phyloP scores from a whole-genome alignment of 2,329 filamentous ascomycete genomes.

The Cladosporium sphaerospermum region DNA sequence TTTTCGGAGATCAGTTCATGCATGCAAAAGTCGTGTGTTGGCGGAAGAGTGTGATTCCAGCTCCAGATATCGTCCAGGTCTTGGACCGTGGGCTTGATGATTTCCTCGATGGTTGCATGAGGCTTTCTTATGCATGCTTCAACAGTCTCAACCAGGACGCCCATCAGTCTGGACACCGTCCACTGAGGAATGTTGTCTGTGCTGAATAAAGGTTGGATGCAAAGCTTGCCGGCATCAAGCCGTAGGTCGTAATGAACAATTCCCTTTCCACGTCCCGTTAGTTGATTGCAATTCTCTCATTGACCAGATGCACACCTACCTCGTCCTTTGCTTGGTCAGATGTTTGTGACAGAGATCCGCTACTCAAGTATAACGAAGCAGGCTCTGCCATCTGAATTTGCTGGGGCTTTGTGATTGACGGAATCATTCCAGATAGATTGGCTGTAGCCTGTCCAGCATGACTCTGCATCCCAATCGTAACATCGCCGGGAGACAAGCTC shows the following conservation, averaged over 20 bases:
- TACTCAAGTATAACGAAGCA: constrained; percentile 11
- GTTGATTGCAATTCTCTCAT: background rate
- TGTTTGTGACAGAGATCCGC: background rate
- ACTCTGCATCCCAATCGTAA: constrained; percentile 31
- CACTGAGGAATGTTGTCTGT: constrained; percentile 11
- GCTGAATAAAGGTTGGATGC: constrained; percentile 9
- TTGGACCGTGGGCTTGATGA: constrained; percentile 1
- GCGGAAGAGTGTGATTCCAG: constrained; percentile 16
- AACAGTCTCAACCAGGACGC: constrained; percentile 11
- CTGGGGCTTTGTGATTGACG: constrained; percentile 16
- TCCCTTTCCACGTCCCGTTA: background rate
- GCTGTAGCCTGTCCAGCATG: constrained; percentile 25
- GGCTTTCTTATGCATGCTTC: constrained; percentile 7
- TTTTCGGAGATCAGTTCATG: constrained; percentile 11
- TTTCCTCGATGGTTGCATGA: constrained; percentile 6
- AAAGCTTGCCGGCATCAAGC: background rate
- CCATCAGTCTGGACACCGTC: constrained; percentile 11
- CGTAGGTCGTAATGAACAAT: background rate
- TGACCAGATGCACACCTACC: background rate
- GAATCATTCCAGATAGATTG: constrained; percentile 21
- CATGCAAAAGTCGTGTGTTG: constrained; percentile 13
- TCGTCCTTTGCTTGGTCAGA: constrained; percentile 4
- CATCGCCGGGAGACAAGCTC: constrained; percentile 27
- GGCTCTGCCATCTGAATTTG: background rate
- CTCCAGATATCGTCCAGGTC: constrained; percentile 15